phyloP scores from a whole-genome alignment of 257 asterid species.

The Solanum etuberosum region DNA sequence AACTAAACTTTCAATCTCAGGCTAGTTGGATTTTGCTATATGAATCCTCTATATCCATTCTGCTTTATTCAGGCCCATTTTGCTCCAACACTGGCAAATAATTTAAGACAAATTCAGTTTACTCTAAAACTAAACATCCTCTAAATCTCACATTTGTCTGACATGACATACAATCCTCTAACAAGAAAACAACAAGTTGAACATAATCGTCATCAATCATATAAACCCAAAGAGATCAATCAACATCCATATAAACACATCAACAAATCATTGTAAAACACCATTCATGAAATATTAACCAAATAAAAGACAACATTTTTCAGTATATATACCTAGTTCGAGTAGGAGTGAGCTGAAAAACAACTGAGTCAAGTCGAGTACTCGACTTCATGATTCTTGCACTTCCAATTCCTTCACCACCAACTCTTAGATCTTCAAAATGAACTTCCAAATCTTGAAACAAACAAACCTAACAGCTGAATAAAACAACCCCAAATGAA shows the following conservation, averaged over 20 bases:
- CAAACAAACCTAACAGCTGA: background rate
- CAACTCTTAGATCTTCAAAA: constrained; percentile 34
- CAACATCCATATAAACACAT: background rate
- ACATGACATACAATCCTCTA: background rate
- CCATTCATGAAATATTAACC: background rate
- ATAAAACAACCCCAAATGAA: background rate
- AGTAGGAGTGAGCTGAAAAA: constrained; percentile 93
- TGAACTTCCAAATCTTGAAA: constrained; percentile 1
- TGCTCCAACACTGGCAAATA: background rate
- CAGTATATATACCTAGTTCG: constrained; percentile 51
- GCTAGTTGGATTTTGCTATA: background rate
- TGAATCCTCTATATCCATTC: background rate
- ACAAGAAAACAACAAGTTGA: background rate
- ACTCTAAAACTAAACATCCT: background rate
- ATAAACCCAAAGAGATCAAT: background rate
- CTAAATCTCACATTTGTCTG: background rate
- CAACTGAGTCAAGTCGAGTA: constrained; percentile 64
- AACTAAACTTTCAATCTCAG: background rate
- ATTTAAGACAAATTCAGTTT: background rate
- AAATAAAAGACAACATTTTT: background rate
- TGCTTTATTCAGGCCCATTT: background rate
- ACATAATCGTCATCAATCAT: background rate
- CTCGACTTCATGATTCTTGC: constrained; percentile 45
- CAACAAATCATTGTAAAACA: background rate
- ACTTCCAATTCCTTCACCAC: constrained; percentile 11